Conservation (phyloP, 1,284 basidiomycete species). For the Papiliotrema terrestris region DNA sequence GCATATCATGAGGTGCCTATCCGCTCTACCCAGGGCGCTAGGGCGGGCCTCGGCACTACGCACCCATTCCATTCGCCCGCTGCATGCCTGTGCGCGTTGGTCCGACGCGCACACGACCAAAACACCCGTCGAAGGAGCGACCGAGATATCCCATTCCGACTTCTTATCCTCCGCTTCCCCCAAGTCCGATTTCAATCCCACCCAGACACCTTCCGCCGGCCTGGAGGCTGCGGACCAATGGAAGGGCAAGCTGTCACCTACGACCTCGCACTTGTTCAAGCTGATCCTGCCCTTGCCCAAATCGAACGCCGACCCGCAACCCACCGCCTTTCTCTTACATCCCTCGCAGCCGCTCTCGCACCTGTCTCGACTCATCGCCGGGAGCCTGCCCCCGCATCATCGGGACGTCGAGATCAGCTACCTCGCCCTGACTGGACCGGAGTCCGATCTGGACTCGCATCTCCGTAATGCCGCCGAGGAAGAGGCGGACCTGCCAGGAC, state of each 20-base stretch:
- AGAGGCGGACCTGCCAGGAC: background rate
- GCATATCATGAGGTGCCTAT: no score
- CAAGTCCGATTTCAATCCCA: slow-evolving; percentile 31
- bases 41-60: no score
- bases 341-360: slow-evolving; percentile 51
- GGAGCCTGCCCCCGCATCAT: slow-evolving; percentile 38
- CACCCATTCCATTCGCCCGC: no score
- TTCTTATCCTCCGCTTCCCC: slow-evolving; percentile 32
- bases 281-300: slow-evolving; percentile 57
- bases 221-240: slow-evolving; percentile 9
- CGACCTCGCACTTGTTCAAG: slow-evolving; percentile 63
- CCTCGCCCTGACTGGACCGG: slow-evolving; percentile 48
- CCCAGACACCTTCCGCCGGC: slow-evolving; percentile 25
- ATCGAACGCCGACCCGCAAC: slow-evolving; percentile 11
- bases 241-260: slow-evolving; percentile 60
- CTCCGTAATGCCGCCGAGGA: slow-evolving; percentile 28
- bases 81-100: no score
- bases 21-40: no score
- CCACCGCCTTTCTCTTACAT: slow-evolving; percentile 56
- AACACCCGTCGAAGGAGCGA: slow-evolving; percentile 18
- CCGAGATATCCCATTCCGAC: slow-evolving; percentile 34
- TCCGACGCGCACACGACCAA: no score
- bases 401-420: slow-evolving; percentile 52
- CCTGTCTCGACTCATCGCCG: slow-evolving; percentile 49
- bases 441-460: slow-evolving; percentile 43